Evolutionary conservation across 73 alveolate genomes (phyloP).

Genomic region (Breviolum minutum): DNA sequence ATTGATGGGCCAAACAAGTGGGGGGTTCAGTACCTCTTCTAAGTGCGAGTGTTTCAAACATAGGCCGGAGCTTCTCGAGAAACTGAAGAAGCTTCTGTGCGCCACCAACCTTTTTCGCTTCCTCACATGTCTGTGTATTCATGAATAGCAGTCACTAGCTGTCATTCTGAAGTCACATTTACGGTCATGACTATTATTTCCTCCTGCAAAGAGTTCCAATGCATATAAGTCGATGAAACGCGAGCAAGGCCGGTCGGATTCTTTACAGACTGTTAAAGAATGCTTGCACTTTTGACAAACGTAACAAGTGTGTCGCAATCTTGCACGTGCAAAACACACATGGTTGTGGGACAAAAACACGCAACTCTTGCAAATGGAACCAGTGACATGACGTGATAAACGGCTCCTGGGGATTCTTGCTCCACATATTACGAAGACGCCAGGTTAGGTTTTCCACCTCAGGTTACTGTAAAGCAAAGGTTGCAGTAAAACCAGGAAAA

Average conservation of each 20-base stretch:
- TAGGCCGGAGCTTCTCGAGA: conserved; percentile 54
- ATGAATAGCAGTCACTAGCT: too few species aligned
- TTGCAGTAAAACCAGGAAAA: neutral
- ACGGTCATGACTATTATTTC: too few species aligned
- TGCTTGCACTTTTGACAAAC: too few species aligned
- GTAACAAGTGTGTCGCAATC: too few species aligned
- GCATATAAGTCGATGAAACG: too few species aligned
- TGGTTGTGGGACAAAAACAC: too few species aligned
- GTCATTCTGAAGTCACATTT: too few species aligned
- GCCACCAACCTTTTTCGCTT: conserved; percentile 29
- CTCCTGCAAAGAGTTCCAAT: too few species aligned
- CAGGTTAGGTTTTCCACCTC: conserved; percentile 86
- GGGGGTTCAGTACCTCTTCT: neutral
- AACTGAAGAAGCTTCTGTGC: conserved; percentile 44
- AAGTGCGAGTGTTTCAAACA: neutral
- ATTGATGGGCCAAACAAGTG: neutral
- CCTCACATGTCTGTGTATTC: neutral
- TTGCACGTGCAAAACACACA: too few species aligned
- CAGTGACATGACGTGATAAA: too few species aligned
- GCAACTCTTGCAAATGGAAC: too few species aligned
- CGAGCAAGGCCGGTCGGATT: too few species aligned
- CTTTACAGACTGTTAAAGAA: neutral
- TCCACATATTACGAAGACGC: conserved; percentile 92
- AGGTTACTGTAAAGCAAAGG: neutral
- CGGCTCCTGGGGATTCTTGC: conserved; percentile 58